A percentile compares a stretch with the other conserved stretches of the same genome.
phyloP scores from a whole-genome alignment of 176 grass and related monocot species.

The Rhynchospora tenuis region DNA sequence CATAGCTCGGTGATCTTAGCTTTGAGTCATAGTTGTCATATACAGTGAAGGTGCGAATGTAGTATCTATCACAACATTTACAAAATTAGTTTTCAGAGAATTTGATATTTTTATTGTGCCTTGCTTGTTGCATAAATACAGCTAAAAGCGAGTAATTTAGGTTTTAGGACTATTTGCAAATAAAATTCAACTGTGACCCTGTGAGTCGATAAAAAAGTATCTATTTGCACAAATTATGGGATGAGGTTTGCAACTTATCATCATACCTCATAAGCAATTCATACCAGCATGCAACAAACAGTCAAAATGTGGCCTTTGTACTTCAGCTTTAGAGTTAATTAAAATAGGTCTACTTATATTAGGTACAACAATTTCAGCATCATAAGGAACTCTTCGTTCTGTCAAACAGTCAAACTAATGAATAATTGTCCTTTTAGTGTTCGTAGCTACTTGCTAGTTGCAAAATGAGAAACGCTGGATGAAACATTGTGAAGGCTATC shows the following conservation, averaged over 20 bases:
- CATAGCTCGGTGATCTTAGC: slow-evolving; percentile 70
- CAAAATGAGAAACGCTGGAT: not conserved
- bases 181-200: too few species aligned
- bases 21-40: slow-evolving; percentile 99
- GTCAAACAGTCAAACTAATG: not conserved
- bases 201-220: not conserved
- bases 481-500: not conserved
- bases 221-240: not conserved
- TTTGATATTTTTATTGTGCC: not conserved
- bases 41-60: slow-evolving; percentile 88
- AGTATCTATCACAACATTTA: slow-evolving; percentile 47
- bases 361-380: not conserved
- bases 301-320: not conserved
- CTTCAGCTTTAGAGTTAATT: not conserved
- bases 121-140: not conserved
- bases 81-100: not conserved
- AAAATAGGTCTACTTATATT: not conserved
- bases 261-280: not conserved
- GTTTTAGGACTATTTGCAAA: not conserved
- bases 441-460: not conserved
- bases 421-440: not conserved
- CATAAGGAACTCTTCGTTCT: not conserved
- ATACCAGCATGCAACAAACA: not conserved
- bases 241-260: not conserved
- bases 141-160: not conserved